These are phyloP conservation scores for Colletotrichum sp. DNA, from an alignment of 2,329 filamentous ascomycete species.

Conservation along the genomic window DNA sequence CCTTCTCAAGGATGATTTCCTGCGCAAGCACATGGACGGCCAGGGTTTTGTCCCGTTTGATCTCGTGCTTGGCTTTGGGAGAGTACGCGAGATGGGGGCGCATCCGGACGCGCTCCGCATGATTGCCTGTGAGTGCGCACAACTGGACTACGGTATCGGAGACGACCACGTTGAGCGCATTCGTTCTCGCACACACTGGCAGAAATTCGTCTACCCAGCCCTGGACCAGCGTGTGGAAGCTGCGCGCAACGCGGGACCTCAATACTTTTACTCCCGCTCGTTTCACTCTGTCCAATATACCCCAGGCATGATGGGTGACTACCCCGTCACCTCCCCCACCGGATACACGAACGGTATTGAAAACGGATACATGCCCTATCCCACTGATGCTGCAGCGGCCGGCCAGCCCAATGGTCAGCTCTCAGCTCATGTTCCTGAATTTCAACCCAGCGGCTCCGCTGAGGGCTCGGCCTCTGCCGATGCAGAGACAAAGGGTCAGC, in stretches of 20 bases:
- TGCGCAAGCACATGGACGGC: conserved; percentile 91
- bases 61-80: conserved; percentile 85
- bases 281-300: conserved; percentile 13
- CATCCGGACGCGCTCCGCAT: conserved; percentile 46
- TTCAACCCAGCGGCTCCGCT: conserved; percentile 46
- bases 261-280: conserved; percentile 37
- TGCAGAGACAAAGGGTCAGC: background rate
- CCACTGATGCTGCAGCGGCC: conserved; percentile 22
- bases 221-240: conserved; percentile 73
- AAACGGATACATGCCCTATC: conserved; percentile 7
- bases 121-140: conserved; percentile 67
- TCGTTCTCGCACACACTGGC: conserved; percentile 77
- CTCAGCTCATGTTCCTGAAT: conserved; percentile 69
- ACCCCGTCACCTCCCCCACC: conserved; percentile 32
- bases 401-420: conserved; percentile 50
- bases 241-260: conserved; percentile 75
- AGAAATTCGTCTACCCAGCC: conserved; percentile 76
- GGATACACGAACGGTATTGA: conserved; percentile 31
- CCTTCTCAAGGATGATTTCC: conserved; percentile 87
- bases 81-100: conserved; percentile 70
- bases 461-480: background rate
- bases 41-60: conserved; percentile 87
- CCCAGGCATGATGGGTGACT: conserved; percentile 29
- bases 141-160: conserved; percentile 76
- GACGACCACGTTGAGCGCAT: conserved; percentile 81